phyloP scores from a whole-genome alignment of 192 early-diverging fungal species.

The Podochytrium sp. region DNA sequence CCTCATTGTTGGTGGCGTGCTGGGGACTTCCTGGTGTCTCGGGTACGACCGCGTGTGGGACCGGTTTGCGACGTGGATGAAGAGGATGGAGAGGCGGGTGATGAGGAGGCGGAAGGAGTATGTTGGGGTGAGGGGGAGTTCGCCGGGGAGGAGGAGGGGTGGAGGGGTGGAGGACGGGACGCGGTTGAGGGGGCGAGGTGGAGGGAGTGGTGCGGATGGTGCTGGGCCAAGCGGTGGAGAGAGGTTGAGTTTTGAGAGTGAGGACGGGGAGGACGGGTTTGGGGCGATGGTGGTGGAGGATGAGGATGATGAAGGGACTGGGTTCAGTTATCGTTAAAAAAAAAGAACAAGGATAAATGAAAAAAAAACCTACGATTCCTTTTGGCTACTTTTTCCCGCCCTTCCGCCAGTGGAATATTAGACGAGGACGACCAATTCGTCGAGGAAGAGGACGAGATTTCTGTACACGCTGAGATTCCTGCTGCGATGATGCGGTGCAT shows the following conservation, averaged over 20 bases:
- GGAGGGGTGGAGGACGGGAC: neutral
- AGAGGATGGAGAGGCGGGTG: slow-evolving; percentile 10
- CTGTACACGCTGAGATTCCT: no score
- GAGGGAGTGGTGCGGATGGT: neutral
- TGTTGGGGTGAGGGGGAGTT: neutral
- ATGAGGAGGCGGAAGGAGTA: slow-evolving; percentile 15
- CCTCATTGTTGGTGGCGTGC: neutral
- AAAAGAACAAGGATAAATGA: neutral
- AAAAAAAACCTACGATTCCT: no score
- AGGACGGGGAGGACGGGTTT: slow-evolving; percentile 13
- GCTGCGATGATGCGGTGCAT: no score
- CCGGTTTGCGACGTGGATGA: slow-evolving; percentile 19
- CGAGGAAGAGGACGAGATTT: no score
- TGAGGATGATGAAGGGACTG: slow-evolving; percentile 34
- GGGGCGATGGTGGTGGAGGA: slow-evolving; percentile 31
- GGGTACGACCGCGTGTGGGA: slow-evolving; percentile 29
- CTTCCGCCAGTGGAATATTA: no score
- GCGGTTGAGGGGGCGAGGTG: neutral
- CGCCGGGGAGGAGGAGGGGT: neutral
- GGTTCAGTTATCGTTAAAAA: slow-evolving; percentile 3
- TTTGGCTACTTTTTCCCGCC: no score
- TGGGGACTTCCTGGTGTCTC: slow-evolving; percentile 20
- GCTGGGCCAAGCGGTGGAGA: neutral
- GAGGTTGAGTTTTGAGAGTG: neutral
- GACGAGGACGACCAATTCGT: no score